Evolutionary conservation across 1,284 basidiomycete genomes (phyloP), one percentile per base, ranked within the genome.

Genomic region (Phlebopus sp.): DNA sequence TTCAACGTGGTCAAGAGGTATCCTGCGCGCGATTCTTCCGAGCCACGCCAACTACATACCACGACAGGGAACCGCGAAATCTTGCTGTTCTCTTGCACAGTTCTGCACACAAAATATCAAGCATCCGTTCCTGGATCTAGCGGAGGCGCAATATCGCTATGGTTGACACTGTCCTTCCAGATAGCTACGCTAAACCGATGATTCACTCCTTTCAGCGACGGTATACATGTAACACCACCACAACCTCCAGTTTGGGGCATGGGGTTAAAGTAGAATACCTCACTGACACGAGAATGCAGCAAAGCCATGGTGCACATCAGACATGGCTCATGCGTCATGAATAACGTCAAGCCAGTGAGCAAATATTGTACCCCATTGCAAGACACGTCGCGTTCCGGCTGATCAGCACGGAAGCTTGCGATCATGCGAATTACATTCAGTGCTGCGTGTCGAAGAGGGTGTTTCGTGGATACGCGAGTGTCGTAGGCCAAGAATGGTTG

Each of bases 261-360:
- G 0, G 88, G 79, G 30, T 79, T 63, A 18, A 94, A 62, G 60
- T 85, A 94, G 52, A 90, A 68, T 4, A 96, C 78, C 55, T 93
- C 86, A 55, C 88, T 84, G 44, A 96, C 91, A 17, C 95, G 79
- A 2, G 90, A 92, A 68, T 97, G 95, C 7, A 95, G 69, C 15
- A 97, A 70, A 2, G 92, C 91, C 95, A 97, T 97, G 55, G 84
- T 81, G 64, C 95, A 97, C 89, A 97, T 92, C 49, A 97, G 78
- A 59, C 95, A 97, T 2, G 95, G 94, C 59, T 97, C 94, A 66
- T 97, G 94, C 2, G 91, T 91, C 42, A 83, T 80, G 71, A 97
- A 97, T 18, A 97, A 72, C 2, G 84, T 82, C 21, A 85, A 76
- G 0, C 82, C 81, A 0, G 92, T 97, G 32, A 97, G 76, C 27